These are phyloP conservation scores for Marasmius tenuissimus DNA, from an alignment of 1,284 basidiomycete genomes.

Conservation along the genomic window DNA sequence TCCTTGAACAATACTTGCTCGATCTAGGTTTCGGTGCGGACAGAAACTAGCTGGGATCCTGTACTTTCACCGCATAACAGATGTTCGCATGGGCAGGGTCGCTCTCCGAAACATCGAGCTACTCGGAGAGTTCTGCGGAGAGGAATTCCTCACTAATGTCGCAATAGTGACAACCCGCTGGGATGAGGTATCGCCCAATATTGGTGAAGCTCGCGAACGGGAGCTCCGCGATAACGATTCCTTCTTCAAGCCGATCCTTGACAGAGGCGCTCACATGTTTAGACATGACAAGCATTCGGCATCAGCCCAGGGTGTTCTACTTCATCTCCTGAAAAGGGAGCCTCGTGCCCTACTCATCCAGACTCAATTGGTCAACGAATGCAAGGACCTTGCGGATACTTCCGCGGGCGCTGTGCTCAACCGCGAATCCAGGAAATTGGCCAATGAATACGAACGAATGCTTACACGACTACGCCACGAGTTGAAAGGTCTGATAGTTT, in stretches of 20 bases:
- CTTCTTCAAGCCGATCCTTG: conserved; percentile 46
- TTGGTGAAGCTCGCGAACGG: conserved; percentile 39
- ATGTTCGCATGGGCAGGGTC: conserved; percentile 49
- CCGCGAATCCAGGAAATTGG: conserved; percentile 30
- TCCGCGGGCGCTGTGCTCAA: conserved; percentile 31
- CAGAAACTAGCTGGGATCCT: conserved; percentile 48
- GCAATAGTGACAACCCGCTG: conserved; percentile 54
- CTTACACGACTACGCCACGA: neutral
- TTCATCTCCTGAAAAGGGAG: conserved; percentile 30
- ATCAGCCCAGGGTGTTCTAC: conserved; percentile 33
- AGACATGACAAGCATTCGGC: conserved; percentile 36
- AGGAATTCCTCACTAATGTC: conserved; percentile 45
- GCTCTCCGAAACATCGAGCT: conserved; percentile 51
- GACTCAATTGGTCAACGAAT: conserved; percentile 26
- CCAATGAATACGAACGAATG: conserved; percentile 27
- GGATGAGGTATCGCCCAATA: conserved; percentile 35
- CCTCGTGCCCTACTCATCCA: conserved; percentile 27
- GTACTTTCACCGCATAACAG: conserved; percentile 56
- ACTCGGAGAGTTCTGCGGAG: conserved; percentile 53
- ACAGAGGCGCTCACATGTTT: conserved; percentile 40
- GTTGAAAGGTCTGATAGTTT: neutral
- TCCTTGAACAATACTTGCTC: too few species aligned
- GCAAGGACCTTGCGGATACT: conserved; percentile 36
- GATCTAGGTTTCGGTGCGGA: conserved; percentile 40
- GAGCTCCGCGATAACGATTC: conserved; percentile 39